Conservation (phyloP, 2,329 filamentous ascomycete species). For the Trichoderma endophyticum region DNA sequence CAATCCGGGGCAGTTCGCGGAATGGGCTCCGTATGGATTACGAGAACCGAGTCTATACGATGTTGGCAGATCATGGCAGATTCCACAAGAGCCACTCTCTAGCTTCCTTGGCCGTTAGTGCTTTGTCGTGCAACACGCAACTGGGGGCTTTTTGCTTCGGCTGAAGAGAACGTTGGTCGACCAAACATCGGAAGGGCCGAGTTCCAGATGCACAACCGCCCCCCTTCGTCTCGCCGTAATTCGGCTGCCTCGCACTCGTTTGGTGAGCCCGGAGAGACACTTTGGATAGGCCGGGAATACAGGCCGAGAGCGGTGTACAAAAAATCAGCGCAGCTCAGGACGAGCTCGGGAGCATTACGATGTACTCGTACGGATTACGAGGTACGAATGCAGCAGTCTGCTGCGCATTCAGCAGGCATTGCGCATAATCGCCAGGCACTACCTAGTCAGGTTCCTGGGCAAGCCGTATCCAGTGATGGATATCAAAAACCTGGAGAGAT, state of each 20-base stretch:
- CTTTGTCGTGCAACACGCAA: neutral
- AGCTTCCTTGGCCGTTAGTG: neutral
- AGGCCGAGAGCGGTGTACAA: conserved; percentile 6
- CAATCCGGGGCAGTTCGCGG: neutral
- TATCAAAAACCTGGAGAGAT: neutral
- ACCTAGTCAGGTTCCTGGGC: neutral
- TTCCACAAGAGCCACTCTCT: neutral
- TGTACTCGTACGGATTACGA: neutral
- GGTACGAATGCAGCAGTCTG: neutral
- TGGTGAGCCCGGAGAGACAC: neutral
- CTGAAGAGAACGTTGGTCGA: neutral
- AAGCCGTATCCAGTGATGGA: neutral
- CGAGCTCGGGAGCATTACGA: neutral
- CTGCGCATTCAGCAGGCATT: neutral
- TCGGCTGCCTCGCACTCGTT: neutral
- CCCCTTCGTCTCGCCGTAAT: neutral
- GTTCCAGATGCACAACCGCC: neutral
- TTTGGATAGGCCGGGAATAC: neutral
- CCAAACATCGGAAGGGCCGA: neutral
- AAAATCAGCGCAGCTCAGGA: neutral
- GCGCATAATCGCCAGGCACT: neutral
- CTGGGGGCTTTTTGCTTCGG: neutral
- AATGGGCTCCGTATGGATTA: neutral
- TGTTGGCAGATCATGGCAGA: neutral
- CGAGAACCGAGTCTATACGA: neutral